phyloP scores from a whole-genome alignment of 2,329 filamentous ascomycete genomes.

The Ophiocordyceps camponoti-leonardi region DNA sequence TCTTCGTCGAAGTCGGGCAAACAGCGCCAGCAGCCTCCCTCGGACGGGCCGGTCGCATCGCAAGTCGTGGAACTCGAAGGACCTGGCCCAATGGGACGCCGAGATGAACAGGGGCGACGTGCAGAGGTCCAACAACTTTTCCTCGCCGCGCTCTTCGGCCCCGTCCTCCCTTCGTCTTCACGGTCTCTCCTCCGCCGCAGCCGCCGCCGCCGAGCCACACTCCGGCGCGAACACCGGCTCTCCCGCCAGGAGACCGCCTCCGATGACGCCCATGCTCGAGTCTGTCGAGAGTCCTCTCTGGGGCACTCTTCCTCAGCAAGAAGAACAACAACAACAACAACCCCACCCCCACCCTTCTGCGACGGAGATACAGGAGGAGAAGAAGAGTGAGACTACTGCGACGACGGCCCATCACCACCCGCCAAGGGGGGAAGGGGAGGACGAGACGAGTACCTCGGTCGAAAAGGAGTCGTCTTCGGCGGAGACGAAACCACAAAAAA shows the following conservation, averaged over 20 bases:
- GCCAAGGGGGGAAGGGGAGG: not conserved
- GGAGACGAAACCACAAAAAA: not conserved
- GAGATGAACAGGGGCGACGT: slow-evolving; percentile 16
- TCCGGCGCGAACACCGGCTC: slow-evolving; percentile 1
- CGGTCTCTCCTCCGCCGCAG: slow-evolving; percentile 7
- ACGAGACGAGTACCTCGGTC: not conserved
- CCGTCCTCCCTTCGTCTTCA: slow-evolving; percentile 12
- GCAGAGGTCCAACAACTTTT: slow-evolving; percentile 6
- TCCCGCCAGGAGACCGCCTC: slow-evolving; percentile 5
- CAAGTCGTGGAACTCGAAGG: slow-evolving; percentile 32
- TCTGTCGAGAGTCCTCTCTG: slow-evolving; percentile 5
- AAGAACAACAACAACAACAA: too few species aligned
- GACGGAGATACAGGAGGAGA: too few species aligned
- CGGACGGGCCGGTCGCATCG: slow-evolving; percentile 30
- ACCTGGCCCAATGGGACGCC: slow-evolving; percentile 26
- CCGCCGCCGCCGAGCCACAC: slow-evolving; percentile 6
- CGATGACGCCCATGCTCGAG: slow-evolving; percentile 15
- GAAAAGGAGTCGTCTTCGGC: not conserved
- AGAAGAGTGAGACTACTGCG: not conserved
- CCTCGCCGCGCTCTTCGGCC: slow-evolving; percentile 12
- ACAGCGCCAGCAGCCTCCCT: slow-evolving; percentile 30
- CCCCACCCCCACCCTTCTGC: not conserved
- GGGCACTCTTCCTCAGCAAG: not conserved
- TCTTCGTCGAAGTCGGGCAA: slow-evolving; percentile 19
- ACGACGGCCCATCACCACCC: not conserved